phyloP scores from a whole-genome alignment of 2,329 filamentous ascomycete species.

The Fusarium odoratissimum region DNA sequence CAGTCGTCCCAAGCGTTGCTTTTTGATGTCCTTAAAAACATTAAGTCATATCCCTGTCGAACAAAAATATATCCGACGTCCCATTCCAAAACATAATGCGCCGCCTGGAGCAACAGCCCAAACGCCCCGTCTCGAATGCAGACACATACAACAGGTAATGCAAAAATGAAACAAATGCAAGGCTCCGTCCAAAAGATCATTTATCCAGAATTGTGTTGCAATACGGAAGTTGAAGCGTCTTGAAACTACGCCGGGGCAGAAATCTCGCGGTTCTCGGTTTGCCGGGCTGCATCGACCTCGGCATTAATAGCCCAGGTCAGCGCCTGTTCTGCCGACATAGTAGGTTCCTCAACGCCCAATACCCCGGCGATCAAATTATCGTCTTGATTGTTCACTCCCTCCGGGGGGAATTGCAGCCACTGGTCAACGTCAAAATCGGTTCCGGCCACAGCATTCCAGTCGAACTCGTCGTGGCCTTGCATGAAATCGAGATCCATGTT shows the following conservation, averaged over 20 bases:
- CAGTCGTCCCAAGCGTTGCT: slow-evolving; percentile 41
- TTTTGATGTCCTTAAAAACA: slow-evolving; percentile 31
- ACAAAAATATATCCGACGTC: slow-evolving; percentile 12
- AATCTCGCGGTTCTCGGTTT: slow-evolving; percentile 32
- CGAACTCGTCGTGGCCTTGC: slow-evolving; percentile 61
- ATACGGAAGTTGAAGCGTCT: not conserved
- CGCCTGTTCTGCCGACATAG: slow-evolving; percentile 46
- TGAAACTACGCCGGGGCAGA: slow-evolving; percentile 31
- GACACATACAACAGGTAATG: slow-evolving; percentile 34
- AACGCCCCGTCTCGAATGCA: slow-evolving; percentile 41
- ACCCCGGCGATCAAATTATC: slow-evolving; percentile 52
- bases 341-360: slow-evolving; percentile 46
- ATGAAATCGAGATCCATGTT: slow-evolving; percentile 60
- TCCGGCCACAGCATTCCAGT: slow-evolving; percentile 64
- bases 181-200: slow-evolving; percentile 12
- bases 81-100: slow-evolving; percentile 29
- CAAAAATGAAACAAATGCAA: slow-evolving; percentile 21
- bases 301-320: slow-evolving; percentile 47
- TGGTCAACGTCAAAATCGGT: slow-evolving; percentile 69
- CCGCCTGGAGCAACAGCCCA: slow-evolving; percentile 36
- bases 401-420: slow-evolving; percentile 68
- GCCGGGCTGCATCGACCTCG: slow-evolving; percentile 39
- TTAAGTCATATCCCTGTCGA: slow-evolving; percentile 2
- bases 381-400: slow-evolving; percentile 56
- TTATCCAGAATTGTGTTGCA: not conserved